Evolutionary conservation across 2,329 filamentous ascomycete genomes (phyloP), one percentile per base, ranked within the genome.

Genomic region (Diaporthe aspalathi): DNA sequence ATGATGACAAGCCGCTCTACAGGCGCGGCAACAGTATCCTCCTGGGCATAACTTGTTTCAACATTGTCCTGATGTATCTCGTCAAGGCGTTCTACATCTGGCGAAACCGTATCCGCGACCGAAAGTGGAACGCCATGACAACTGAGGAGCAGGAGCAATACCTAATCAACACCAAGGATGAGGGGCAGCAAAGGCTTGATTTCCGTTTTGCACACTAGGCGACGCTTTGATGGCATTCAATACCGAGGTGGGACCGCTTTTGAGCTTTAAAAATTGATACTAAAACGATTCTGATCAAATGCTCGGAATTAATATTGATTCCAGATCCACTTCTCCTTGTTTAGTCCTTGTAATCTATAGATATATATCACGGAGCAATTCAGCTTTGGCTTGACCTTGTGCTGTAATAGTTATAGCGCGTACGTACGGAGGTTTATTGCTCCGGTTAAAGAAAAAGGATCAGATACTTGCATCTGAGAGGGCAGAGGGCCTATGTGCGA

Each of bases 131-230:
- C 65, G 78, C 80, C 0, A 74, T 87, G 78, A 82, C 81, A 0
- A 78, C 80, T 43, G 81, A 85, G 75, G 81, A 89, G 77, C 82
- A 84, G 76, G 80, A 83, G 35, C 77, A 83, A 1, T 89, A 89
- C 71, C 71, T 86, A 3, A 75, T 82, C 43, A 86, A 83, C 35
- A 87, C 85, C 0, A 84, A 79, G 5, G 87, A 89, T 71, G 81
- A 88, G 76, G 87, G 87, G 0, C 83, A 84, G 71, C 86, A 88
- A 78, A 84, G 88, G 76, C 77, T 88, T 68, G 86, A 89, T 74
- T 89, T 89, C 75, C 77, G 84, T 22, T 89, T 89, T 72, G 83
- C 78, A 14, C 84, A 86, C 45, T 76, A 66, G 69, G 1, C 17
- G 32, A 11, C 7, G n/a, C 17, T 16, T 9, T 7, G 17, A 7